phyloP scores from a whole-genome alignment of 1,284 basidiomycete genomes.

The Leccinum subrobustum region DNA sequence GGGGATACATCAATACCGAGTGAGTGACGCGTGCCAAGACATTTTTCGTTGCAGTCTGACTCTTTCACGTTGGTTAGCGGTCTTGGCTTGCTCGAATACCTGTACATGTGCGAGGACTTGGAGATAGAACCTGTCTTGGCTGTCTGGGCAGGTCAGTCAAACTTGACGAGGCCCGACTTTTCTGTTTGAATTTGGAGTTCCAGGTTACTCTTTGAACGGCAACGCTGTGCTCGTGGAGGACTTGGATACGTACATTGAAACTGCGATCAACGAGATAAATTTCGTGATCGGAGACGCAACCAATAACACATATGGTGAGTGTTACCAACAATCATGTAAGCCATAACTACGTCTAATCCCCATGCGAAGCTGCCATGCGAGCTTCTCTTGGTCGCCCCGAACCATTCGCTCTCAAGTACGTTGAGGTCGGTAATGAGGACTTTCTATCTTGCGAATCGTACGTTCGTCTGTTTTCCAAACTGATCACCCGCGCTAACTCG shows the following conservation, averaged over 20 bases:
- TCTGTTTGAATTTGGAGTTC: slow-evolving; percentile 1
- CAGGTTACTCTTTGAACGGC: slow-evolving; percentile 57
- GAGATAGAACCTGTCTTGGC: slow-evolving; percentile 68
- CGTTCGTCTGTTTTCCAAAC: slow-evolving; percentile 10
- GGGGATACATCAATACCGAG: slow-evolving; percentile 62
- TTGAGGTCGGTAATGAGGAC: slow-evolving; percentile 69
- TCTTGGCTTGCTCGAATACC: slow-evolving; percentile 63
- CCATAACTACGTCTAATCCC: background rate
- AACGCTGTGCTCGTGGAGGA: slow-evolving; percentile 48
- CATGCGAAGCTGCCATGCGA: slow-evolving; percentile 52
- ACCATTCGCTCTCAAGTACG: slow-evolving; percentile 57
- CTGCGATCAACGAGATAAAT: slow-evolving; percentile 70
- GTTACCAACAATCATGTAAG: background rate
- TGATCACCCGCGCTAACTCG: background rate
- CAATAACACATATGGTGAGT: slow-evolving; percentile 14
- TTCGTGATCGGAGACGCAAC: slow-evolving; percentile 62
- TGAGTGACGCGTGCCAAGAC: background rate
- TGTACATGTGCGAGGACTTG: slow-evolving; percentile 63
- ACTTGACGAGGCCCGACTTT: background rate
- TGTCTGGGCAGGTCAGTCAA: slow-evolving; percentile 57
- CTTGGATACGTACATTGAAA: slow-evolving; percentile 62
- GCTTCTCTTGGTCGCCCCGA: slow-evolving; percentile 60
- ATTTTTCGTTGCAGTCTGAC: background rate
- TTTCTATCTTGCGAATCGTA: slow-evolving; percentile 42
- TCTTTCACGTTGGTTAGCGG: slow-evolving; percentile 40